Base-by-base conservation (phyloP, 164 flowering plant genomes). In the Buxus sempervirens region DNA sequence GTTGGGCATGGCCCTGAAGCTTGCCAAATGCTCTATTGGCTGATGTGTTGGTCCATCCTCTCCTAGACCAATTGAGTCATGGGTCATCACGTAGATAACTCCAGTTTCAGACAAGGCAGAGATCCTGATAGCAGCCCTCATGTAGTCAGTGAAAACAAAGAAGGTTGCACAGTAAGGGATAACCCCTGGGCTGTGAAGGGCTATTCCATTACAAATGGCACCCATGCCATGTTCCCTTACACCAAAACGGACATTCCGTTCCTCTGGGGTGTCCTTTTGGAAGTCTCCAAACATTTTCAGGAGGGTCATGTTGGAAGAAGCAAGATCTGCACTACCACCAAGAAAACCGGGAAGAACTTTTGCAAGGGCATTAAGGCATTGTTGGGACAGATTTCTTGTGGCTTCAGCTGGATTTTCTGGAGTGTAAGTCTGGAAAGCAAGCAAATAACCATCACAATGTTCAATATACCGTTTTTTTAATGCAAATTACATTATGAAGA, bases 1-100 rank as follows among this genome's bases (percentile, higher is more conserved):
- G 73, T 93, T 89, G 56, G 99, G 99, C 99, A 95, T 95, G 59
- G 99, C 99, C 60, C 99, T 84, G 83, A 95, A 92, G 69, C 98
- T 92, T n/a, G 98, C 98, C 75, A 95, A 70, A 72, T 95, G 99
- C 80, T 95, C 99, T 42, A 95, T 85, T 20, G 99, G 99, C 82
- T 95, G 98, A 80, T 95, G 99, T 54, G 99, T 95, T 12, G 99
- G 99, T 4, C 99, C 99, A 82, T 95, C 99, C 78, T 95, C 99
- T 73, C 99, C 99, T 57, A 95, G 95, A 38, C 98, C 99, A 60
- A 95, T 93, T 0, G 98, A 92, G 72, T 95, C 99, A 51, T 95
- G 99, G 72, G 99, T 95, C 98, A 95, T 92, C 61, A 95, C 96
- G 71, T 93, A 95, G 72, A 92, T 90, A 27, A 95, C 98, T 58